Conservation (phyloP, 345 rosid genomes). For the Salix brachista region DNA sequence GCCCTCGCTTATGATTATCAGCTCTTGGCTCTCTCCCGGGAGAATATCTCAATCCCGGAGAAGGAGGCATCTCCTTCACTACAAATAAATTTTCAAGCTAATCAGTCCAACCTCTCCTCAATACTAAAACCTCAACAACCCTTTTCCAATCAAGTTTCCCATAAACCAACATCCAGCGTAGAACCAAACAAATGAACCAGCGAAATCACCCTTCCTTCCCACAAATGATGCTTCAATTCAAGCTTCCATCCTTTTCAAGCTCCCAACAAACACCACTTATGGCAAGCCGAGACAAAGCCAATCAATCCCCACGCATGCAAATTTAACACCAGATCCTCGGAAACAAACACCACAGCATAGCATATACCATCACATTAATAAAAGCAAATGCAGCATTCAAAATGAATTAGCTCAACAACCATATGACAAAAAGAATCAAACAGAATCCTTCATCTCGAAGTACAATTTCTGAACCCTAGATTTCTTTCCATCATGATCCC, state of each 20-base stretch:
- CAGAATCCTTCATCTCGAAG: neutral
- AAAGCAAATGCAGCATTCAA: constrained; percentile 16
- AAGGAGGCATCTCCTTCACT: constrained; percentile 67
- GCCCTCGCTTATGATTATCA: constrained; percentile 66
- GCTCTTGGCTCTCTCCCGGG: constrained; percentile 65
- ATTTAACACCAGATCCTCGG: constrained; percentile 1
- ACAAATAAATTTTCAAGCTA: constrained; percentile 7
- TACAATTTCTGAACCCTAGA: constrained; percentile 35
- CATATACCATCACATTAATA: neutral
- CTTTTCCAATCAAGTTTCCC: constrained; percentile 16
- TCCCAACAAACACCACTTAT: constrained; percentile 5
- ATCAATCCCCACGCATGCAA: neutral
- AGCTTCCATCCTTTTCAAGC: neutral
- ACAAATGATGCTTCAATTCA: neutral
- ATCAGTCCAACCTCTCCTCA: constrained; percentile 16
- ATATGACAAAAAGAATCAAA: constrained; percentile 6
- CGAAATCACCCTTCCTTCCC: neutral
- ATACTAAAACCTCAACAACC: neutral
- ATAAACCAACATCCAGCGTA: constrained; percentile 11
- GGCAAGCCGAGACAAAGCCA: neutral
- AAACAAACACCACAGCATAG: neutral
- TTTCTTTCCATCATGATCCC: constrained; percentile 16
- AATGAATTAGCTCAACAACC: constrained; percentile 7
- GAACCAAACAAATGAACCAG: neutral
- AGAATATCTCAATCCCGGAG: constrained; percentile 72